Evolutionary conservation across 1,284 basidiomycete genomes (phyloP).

Genomic region (Puccinia triticina): DNA sequence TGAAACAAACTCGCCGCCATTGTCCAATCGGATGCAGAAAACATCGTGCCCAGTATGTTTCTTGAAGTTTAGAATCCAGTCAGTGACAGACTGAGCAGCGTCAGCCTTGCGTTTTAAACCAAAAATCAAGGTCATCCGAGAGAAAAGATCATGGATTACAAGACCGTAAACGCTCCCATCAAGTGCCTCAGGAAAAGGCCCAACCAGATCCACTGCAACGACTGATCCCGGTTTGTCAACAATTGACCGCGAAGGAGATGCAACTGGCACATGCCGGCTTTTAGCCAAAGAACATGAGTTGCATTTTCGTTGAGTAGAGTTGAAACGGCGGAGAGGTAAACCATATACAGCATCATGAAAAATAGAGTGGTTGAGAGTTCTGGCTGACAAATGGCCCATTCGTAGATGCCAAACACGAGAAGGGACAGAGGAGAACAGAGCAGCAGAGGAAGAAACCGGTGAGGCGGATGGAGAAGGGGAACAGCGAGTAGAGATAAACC

Average conservation of each 20-base stretch:
- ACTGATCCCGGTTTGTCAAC: too few species aligned
- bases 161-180: too few species aligned
- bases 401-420: background rate
- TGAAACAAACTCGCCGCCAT: too few species aligned
- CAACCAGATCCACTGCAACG: too few species aligned
- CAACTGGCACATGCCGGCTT: too few species aligned
- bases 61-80: background rate
- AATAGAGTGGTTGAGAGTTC: too few species aligned
- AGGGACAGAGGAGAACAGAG: background rate
- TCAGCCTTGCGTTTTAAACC: background rate
- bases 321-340: too few species aligned
- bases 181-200: too few species aligned
- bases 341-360: too few species aligned
- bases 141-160: too few species aligned
- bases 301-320: too few species aligned
- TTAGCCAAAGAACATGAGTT: too few species aligned
- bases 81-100: background rate
- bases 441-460: background rate
- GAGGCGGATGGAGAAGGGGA: background rate
- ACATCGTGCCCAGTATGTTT: background rate
- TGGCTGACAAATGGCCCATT: background rate
- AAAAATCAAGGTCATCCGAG: background rate
- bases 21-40: background rate
- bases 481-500: background rate
- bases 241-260: background rate